Evolutionary conservation across 495 filamentous ascomycete genomes (phyloP), one percentile per base, ranked within the genome.

Genomic region (Xylaria cubensis): DNA sequence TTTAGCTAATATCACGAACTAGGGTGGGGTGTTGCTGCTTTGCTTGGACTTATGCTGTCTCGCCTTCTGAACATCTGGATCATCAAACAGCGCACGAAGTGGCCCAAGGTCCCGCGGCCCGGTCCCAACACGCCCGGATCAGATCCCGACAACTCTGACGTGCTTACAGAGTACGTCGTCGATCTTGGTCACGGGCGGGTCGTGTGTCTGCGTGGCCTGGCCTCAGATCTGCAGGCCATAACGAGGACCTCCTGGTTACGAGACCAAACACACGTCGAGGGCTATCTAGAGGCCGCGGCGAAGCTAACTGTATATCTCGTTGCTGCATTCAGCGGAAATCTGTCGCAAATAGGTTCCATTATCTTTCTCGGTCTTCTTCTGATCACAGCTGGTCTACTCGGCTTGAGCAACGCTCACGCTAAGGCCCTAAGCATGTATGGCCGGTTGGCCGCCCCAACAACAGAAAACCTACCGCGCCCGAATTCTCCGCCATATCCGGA

Each of bases 211-310:
- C 81, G 81, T 42, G 90, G 90, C 24, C 64, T 73, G 32, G 82
- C 87, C 2, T 82, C 85, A 53, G 88, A 90, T 70, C 81, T 91
- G 10, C 87, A 88, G 68, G 86, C 87, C 46, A 83, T 91, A 67
- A 91, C 88, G 3, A 81, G 83, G 2, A 83, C 84, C 1, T 76
- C 82, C 41, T 91, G 89, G 89, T 78, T 91, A 34, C 81, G 84
- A 12, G 81, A 86, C 46, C 83, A 84, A 72, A 88, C 85, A 0
- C 74, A 79, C 36, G 29, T 84, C 24, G 88, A 91, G 72, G 83
- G 84, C 32, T 86, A 80, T 41, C 68, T 85, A 24, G 78, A 78
- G 53, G 84, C 84, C 0, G 62, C 79, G 1, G 84, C 88, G 2
- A 90, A 87, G 55, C 53, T 90, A 21, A 77, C 88, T 62, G 86